Evolutionary conservation across 2,329 filamentous ascomycete genomes (phyloP).

Genomic region (Arthroderma uncinatum): DNA sequence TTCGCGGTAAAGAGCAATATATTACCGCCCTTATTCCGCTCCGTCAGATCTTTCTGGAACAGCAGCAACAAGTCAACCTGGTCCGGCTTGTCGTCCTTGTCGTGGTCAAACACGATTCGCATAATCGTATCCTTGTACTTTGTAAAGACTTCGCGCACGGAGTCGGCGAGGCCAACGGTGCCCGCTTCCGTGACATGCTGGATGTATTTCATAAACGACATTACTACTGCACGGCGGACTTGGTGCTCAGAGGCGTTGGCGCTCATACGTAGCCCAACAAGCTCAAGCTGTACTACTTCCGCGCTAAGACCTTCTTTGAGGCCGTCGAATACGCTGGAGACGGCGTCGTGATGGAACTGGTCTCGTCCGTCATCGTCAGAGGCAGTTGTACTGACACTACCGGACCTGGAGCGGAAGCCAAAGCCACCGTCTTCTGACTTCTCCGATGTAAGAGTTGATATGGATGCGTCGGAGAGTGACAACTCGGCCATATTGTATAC

Average conservation of each 20-base stretch:
- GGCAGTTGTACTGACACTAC: conserved; percentile 62
- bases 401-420: conserved; percentile 47
- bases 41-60: conserved; percentile 66
- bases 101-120: conserved; percentile 48
- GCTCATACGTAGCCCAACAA: conserved; percentile 83
- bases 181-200: conserved; percentile 53
- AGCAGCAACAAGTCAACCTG: conserved; percentile 78
- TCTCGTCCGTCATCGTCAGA: conserved; percentile 50
- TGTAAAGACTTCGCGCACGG: conserved; percentile 52
- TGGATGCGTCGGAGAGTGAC: conserved; percentile 42
- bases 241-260: conserved; percentile 83
- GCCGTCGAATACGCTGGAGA: conserved; percentile 74
- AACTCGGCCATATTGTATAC: conserved; percentile 43
- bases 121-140: conserved; percentile 53
- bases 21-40: conserved; percentile 50
- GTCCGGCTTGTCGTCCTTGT: conserved; percentile 46
- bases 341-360: conserved; percentile 78
- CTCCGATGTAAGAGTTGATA: conserved; percentile 53
- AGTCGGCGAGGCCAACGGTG: conserved; percentile 51
- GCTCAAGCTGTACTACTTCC: conserved; percentile 85
- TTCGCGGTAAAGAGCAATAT: conserved; percentile 70
- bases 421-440: conserved; percentile 32
- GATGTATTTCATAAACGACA: conserved; percentile 73
- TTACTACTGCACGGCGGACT: conserved; percentile 74
- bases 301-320: conserved; percentile 59